Evolutionary conservation across 352 stramenopile species (phyloP).

Genomic region (Phytopythium helicoides): DNA sequence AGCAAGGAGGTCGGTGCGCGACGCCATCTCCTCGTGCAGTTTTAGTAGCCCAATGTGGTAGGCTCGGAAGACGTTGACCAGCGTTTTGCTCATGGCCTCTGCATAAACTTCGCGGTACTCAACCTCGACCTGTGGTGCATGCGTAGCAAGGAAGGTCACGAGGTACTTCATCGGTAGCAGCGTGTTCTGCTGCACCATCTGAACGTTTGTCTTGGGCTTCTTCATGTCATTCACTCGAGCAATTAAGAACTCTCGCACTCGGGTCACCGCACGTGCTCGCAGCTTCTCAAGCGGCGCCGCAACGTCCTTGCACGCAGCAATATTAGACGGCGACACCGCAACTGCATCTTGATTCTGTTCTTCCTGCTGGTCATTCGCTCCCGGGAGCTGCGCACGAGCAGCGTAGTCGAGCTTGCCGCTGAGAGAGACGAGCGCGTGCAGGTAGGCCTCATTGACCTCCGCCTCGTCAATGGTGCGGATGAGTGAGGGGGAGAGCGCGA

Average conservation of each 20-base stretch:
- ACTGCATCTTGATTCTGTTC: neutral
- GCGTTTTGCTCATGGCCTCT: constrained; percentile 96
- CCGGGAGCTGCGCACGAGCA: neutral
- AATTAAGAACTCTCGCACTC: constrained; percentile 94
- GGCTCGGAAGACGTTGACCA: constrained; percentile 94
- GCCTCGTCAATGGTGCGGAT: constrained; percentile 92
- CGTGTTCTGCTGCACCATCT: constrained; percentile 97
- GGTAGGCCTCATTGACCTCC: constrained; percentile 93
- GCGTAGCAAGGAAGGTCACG: constrained; percentile 93
- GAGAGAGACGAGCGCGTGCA: constrained; percentile 93
- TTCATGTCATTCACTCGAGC: constrained; percentile 92
- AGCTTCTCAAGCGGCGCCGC: constrained; percentile 91
- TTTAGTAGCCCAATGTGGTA: constrained; percentile 96
- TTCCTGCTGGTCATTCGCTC: neutral
- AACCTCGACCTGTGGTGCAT: constrained; percentile 91
- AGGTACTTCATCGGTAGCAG: constrained; percentile 96
- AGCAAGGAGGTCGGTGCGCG: constrained; percentile 92
- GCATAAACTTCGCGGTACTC: constrained; percentile 96
- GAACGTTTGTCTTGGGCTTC: constrained; percentile 97
- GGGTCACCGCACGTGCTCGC: constrained; percentile 63
- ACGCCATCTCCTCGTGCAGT: constrained; percentile 93
- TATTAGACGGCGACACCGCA: constrained; percentile 69
- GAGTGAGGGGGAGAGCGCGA: constrained; percentile 94
- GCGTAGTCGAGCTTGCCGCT: constrained; percentile 93
- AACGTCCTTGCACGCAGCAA: constrained; percentile 92